Conservation (phyloP, 2,329 filamentous ascomycete species). For the Mycosphaerella arachidis region DNA sequence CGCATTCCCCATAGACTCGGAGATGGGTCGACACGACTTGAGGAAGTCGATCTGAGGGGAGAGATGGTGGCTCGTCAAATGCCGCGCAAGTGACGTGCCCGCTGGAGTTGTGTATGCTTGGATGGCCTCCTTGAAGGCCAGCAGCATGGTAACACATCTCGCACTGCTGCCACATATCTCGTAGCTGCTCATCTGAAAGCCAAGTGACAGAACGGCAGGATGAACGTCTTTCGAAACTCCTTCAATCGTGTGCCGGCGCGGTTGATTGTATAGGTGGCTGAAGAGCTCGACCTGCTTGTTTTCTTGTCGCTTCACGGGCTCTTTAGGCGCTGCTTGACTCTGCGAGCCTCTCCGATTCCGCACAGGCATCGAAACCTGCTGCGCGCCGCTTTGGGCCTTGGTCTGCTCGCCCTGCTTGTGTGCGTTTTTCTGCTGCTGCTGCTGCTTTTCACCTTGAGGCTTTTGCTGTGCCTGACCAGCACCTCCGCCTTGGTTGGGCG, state of each 20-base stretch:
- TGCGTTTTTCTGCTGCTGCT: slow-evolving; percentile 33
- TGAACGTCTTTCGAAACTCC: slow-evolving; percentile 70
- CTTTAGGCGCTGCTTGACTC: slow-evolving; percentile 25
- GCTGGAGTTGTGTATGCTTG: slow-evolving; percentile 86
- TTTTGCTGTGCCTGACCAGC: slow-evolving; percentile 14
- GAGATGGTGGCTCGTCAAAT: slow-evolving; percentile 85
- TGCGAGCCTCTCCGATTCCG: slow-evolving; percentile 18
- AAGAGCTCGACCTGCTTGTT: slow-evolving; percentile 70
- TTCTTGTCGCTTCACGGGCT: slow-evolving; percentile 44
- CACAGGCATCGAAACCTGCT: slow-evolving; percentile 30
- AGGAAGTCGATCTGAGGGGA: slow-evolving; percentile 95
- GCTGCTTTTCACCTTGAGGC: slow-evolving; percentile 20
- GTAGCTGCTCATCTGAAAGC: slow-evolving; percentile 86
- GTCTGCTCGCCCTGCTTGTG: slow-evolving; percentile 33
- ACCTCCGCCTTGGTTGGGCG: slow-evolving; percentile 5
- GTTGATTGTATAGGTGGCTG: slow-evolving; percentile 64
- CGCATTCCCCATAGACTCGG: slow-evolving; percentile 93
- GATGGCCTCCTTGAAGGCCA: slow-evolving; percentile 91
- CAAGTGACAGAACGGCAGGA: slow-evolving; percentile 76
- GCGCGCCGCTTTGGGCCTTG: slow-evolving; percentile 26
- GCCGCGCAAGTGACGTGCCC: slow-evolving; percentile 77
- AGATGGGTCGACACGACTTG: slow-evolving; percentile 88
- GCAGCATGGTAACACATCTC: slow-evolving; percentile 77
- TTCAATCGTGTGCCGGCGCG: slow-evolving; percentile 60
- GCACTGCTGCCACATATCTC: slow-evolving; percentile 84